phyloP scores from a whole-genome alignment of 169 alveolate genomes.

The Plasmodium relictum region DNA sequence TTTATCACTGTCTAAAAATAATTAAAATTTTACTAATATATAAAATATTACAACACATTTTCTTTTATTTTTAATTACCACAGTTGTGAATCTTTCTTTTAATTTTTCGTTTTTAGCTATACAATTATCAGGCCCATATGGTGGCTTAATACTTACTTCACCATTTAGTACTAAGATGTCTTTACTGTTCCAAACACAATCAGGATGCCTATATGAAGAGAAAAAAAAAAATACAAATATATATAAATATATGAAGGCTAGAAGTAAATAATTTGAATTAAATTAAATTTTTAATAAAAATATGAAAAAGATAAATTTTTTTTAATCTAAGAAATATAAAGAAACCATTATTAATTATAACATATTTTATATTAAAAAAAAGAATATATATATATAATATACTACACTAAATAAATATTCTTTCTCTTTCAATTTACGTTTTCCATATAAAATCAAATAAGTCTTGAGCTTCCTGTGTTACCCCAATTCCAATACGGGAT shows the following conservation, averaged over 20 bases:
- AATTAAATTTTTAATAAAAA: neutral
- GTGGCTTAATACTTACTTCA: constrained; percentile 62
- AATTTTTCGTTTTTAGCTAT: constrained; percentile 65
- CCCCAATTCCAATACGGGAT: constrained; percentile 62
- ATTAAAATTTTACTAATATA: neutral
- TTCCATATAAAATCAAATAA: constrained; percentile 75
- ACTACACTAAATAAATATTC: neutral
- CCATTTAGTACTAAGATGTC: constrained; percentile 70
- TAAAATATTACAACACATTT: neutral
- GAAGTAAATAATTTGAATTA: neutral
- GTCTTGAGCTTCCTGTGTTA: constrained; percentile 73
- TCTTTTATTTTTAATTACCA: constrained; percentile 27
- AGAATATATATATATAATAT: neutral
- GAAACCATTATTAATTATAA: neutral
- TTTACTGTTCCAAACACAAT: constrained; percentile 59
- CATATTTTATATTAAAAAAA: neutral
- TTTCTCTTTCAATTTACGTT: constrained; percentile 34
- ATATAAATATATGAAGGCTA: neutral
- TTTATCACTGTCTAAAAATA: neutral
- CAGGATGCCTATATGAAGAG: constrained; percentile 34
- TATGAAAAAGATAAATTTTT: neutral
- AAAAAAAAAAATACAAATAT: neutral
- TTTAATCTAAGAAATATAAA: neutral
- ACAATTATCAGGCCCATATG: constrained; percentile 71
- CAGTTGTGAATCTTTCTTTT: constrained; percentile 51